Base-by-base conservation (phyloP, 768 basidiomycete genomes). In the Boletus sp. region DNA sequence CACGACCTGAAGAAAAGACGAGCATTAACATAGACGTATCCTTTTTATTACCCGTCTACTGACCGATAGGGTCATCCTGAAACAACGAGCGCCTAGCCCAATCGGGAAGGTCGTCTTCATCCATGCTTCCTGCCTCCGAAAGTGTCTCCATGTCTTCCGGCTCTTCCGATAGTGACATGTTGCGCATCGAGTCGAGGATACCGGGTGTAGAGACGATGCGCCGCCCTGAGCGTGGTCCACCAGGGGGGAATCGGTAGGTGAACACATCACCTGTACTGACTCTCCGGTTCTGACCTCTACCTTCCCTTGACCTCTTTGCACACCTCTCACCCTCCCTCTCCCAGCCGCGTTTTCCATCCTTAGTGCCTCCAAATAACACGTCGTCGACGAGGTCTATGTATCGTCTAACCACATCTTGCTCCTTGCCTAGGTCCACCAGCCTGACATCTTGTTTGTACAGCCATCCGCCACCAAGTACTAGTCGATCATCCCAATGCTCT, bases 321-420 rank as follows among this genome's bases (percentile, higher is more conserved):
- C 75, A 75, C 59, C 77, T 80, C 61, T 80, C 77, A 51, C 73
- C 71, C 64, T 78, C 77, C 30, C 75, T 67, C 56, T 76, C 72
- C 80, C 81, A 83, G 0, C 82, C 82, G 39, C 79, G 68, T 58
- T 74, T 75, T 6, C 73, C 74, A 12, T 76, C 77, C 63, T 77
- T 80, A 52, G 74, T 76, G 1, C 85, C 84, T 7, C 83, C 82
- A 56, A 94, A 94, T 14, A 94, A 67, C 4, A 88, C 86, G 56
- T 86, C 83, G 63, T 93, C 92, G 4, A 92, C 91, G n/a, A 85
- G 77, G 59, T 90, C 83, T 56, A 92, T 67, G 68, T 93, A 94
- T 47, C 74, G 68, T 37, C 71, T 68, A 4, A 94, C 81, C 5
- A 81, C 78, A 1, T 69, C 71, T 60, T 81, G 74, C 68, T 92